Evolutionary conservation across 352 stramenopile genomes (phyloP), one percentile per base, ranked within the genome.

Genomic region (Phytophthora pinifolia): DNA sequence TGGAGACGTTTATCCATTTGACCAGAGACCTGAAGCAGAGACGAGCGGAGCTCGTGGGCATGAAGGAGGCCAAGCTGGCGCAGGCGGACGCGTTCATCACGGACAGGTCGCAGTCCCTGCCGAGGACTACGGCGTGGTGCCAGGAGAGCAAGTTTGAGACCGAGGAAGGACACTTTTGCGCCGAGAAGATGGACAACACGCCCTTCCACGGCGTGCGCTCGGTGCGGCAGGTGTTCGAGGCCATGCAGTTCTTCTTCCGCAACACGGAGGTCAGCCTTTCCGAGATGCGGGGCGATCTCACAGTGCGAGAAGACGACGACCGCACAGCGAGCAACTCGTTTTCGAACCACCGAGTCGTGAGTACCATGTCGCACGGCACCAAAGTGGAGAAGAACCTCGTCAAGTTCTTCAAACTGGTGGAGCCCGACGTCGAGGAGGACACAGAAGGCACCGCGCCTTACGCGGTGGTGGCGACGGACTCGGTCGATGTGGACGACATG

Each of bases 261-360:
- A 86, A 83, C 33, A 71, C 80, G 45, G 76, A 89, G 41, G 74
- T 80, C 37, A 76, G 49, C 27, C 74, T 86, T 52, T 84, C 76
- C 0, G 73, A 89, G 34, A 70, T 70, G 37, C 51, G 84, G 9
- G 76, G 76, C 4, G 58, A 84, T 33, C 75, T 87, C 18, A 83
- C 76, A 6, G 67, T 79, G 37, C 67, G 73, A 6, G 74, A 85
- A 43, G 69, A 84, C 33, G 75, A 86, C 52, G 76, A 85, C 44
- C 79, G 77, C 42, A 67, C 56, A 4, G 41, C 62, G 1, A 76
- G 75, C 30, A 60, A 65, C 47, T 70, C 63, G 36, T 59, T 83
- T 3, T 72, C 72, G n/a, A 79, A 86, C 48, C 70, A 84, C 34
- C 67, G 76, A 8, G 51, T 89, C 1, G 63, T 85, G 9, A 75